Base-by-base conservation (phyloP, 2,329 filamentous ascomycete genomes). In the Achaetomium macrosporum region DNA sequence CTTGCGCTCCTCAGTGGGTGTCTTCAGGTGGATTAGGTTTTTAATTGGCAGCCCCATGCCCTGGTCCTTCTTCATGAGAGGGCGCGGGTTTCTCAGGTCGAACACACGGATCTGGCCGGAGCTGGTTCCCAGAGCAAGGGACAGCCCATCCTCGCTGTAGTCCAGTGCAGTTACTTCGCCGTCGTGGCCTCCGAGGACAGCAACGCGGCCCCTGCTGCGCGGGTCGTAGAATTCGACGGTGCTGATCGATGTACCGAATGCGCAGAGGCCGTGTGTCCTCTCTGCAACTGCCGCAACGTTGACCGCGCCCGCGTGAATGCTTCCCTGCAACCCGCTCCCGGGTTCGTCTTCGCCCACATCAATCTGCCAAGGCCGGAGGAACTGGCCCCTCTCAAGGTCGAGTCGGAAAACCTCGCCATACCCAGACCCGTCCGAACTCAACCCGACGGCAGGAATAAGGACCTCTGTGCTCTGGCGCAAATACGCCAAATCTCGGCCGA, bases 171-270 rank as follows among this genome's bases (percentile, higher is more conserved):
- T 96, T 42, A 96, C 84, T 65, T 90, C 87, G 31, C 82, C 82
- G 55, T 84, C 79, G 53, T 83, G 78, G 0, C 77, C 79, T 12
- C 85, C 78, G 2, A 99, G 74, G 16, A 92, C 78, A 15, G 89
- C 91, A 11, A 92, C 87, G 53, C 90, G 79, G 50, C 85, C 86
- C 65, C 90, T 86, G 30, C 88, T 90, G 55, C 93, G 81, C 1
- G 91, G 81, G 66, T 99, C 93, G 89, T 91, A 99, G 65, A 97
- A 92, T 67, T 99, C 93, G 25, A 97, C 89, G 1, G 92, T 96
- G n/a, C 93, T 92, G 52, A 93, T 75, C 2, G 90, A 91, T 1
- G 93, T 99, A 48, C 95, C 93, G 63, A 99, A 99, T 0, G 92
- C 91, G 33, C 91, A 78, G 5, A 99, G 76, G 52, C 93, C 93